These are phyloP conservation scores for Leersia perrieri DNA, from an alignment of 176 grass and related monocot genomes.

Conservation along the genomic window DNA sequence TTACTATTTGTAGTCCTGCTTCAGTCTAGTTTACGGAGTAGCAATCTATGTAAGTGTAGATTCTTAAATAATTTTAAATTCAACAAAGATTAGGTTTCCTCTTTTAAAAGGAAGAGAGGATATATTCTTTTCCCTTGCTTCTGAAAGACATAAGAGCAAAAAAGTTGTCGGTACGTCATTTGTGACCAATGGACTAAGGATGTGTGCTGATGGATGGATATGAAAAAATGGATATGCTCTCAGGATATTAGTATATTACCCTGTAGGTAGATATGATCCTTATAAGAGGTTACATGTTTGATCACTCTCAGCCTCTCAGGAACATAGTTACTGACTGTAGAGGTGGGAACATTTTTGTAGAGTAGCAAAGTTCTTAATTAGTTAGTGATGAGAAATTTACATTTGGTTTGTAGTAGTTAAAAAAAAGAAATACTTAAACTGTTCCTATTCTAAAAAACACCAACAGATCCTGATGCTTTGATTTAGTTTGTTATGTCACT, in stretches of 20 bases:
- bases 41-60: background rate
- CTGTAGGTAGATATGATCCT: constrained; percentile 4
- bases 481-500: background rate
- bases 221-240: constrained; percentile 11
- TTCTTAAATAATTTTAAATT: background rate
- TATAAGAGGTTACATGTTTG: background rate
- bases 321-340: background rate
- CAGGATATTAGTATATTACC: background rate
- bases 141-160: background rate
- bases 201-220: background rate
- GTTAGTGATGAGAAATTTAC: background rate
- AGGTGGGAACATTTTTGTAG: background rate
- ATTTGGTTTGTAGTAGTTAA: background rate
- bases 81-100: background rate
- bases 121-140: background rate
- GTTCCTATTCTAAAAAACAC: background rate
- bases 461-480: background rate
- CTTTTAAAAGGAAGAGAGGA: background rate
- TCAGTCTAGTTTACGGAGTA: background rate
- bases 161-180: background rate
- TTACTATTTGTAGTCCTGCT: background rate
- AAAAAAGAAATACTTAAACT: background rate
- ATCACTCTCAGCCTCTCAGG: background rate
- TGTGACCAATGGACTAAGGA: background rate
- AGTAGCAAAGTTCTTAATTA: background rate